A percentile compares a stretch with the other conserved stretches of the same genome.
These are phyloP conservation scores for Botrytis sinoallii DNA, from an alignment of 2,329 filamentous ascomycete species.

Conservation along the genomic window DNA sequence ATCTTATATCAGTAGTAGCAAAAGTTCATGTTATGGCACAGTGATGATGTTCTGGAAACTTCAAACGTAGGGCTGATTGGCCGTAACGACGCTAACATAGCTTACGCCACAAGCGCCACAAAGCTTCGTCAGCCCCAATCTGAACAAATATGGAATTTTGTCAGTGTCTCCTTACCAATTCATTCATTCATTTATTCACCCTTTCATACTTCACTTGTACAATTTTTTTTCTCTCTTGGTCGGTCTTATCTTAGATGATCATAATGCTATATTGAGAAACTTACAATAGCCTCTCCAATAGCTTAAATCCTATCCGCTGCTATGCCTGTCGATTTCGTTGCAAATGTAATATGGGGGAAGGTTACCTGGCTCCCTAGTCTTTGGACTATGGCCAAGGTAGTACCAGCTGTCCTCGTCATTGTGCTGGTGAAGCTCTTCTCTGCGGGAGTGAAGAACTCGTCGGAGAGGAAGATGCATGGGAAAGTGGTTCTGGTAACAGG, in stretches of 20 bases:
- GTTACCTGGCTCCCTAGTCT: conserved; percentile 28
- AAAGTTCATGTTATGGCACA: not conserved
- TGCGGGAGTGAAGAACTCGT: conserved; percentile 67
- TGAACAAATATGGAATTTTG: conserved; percentile 17
- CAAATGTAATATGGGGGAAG: conserved; percentile 29
- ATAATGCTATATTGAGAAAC: conserved; percentile 10
- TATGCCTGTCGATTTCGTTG: conserved; percentile 37
- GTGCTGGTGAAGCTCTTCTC: conserved; percentile 71
- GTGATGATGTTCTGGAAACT: not conserved
- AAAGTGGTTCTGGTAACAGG: conserved; percentile 92
- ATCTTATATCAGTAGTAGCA: not conserved
- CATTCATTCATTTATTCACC: not conserved
- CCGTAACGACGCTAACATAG: conserved; percentile 2
- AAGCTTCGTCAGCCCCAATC: conserved; percentile 6
- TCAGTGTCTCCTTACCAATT: not conserved
- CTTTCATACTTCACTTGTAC: not conserved
- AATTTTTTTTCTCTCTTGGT: not conserved
- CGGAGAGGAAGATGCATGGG: conserved; percentile 84
- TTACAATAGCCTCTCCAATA: not conserved
- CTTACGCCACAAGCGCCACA: conserved; percentile 17
- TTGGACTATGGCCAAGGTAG: conserved; percentile 52
- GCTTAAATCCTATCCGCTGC: conserved; percentile 2
- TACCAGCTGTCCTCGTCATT: conserved; percentile 50
- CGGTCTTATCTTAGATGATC: not conserved
- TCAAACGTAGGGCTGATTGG: conserved; percentile 5